Conservation (phyloP, 2,329 filamentous ascomycete species). For the Alternaria sp. region DNA sequence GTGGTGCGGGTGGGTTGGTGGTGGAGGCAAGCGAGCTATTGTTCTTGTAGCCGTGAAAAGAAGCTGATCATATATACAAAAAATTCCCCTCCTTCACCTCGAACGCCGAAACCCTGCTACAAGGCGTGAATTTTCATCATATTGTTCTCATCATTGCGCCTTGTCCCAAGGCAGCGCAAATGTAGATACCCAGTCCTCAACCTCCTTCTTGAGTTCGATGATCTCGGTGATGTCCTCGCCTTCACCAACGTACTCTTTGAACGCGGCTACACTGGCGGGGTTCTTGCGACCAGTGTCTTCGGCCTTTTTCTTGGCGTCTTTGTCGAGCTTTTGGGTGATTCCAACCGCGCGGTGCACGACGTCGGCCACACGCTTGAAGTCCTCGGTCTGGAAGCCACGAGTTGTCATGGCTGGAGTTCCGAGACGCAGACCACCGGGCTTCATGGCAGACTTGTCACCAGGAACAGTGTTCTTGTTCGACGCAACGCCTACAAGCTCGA, state of each 20-base stretch:
- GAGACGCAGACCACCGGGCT: conserved; percentile 92
- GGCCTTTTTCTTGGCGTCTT: conserved; percentile 48
- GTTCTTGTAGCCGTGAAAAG: conserved; percentile 4
- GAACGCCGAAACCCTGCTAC: conserved; percentile 23
- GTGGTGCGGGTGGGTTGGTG: background rate
- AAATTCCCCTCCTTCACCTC: conserved; percentile 18
- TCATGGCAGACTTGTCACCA: conserved; percentile 95
- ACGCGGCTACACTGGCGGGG: conserved; percentile 48
- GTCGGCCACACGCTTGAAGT: conserved; percentile 75
- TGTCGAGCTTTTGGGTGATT: conserved; percentile 51
- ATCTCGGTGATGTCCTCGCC: conserved; percentile 52
- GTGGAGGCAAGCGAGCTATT: conserved; percentile 12
- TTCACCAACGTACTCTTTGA: conserved; percentile 51
- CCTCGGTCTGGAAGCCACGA: conserved; percentile 88
- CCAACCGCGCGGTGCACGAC: conserved; percentile 51
- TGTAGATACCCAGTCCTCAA: conserved; percentile 52
- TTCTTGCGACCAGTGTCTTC: conserved; percentile 48
- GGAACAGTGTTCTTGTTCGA: conserved; percentile 99
- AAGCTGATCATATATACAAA: conserved; percentile 21
- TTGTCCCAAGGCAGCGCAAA: conserved; percentile 51
- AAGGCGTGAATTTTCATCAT: conserved; percentile 11
- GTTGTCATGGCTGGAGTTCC: conserved; percentile 97
- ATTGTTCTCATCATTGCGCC: conserved; percentile 22
- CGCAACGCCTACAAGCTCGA: conserved; percentile 98
- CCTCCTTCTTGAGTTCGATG: conserved; percentile 49